Percentiles rank a stretch among this genome's conserved stretches.
These are phyloP conservation scores for Trichophyton verrucosum DNA, from an alignment of 2,329 filamentous ascomycete species.

Conservation along the genomic window DNA sequence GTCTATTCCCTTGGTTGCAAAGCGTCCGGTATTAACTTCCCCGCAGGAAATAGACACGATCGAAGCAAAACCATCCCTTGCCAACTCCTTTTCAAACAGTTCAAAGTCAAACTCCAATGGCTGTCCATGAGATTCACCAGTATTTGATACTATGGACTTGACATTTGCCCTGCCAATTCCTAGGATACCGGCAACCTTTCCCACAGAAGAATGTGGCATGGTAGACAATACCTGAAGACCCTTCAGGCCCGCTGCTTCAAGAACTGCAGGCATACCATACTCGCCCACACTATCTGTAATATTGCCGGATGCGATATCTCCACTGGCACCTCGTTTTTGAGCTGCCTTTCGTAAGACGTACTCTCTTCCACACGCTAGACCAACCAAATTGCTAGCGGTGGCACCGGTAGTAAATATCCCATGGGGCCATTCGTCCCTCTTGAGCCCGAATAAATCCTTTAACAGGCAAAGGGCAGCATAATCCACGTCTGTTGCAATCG, in stretches of 20 bases:
- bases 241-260: conserved; percentile 49
- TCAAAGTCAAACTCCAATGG: conserved; percentile 60
- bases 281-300: conserved; percentile 46
- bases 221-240: conserved; percentile 69
- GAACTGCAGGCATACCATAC: conserved; percentile 55
- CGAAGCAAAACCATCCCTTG: conserved; percentile 44
- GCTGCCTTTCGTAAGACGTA: conserved; percentile 33
- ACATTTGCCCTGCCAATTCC: conserved; percentile 63
- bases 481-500: conserved; percentile 64
- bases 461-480: conserved; percentile 58
- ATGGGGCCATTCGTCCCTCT: conserved; percentile 50
- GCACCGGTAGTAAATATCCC: conserved; percentile 68
- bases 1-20: conserved; percentile 47
- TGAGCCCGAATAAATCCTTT: conserved; percentile 52
- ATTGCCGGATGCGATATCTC: not conserved
- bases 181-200: conserved; percentile 70
- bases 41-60: conserved; percentile 73
- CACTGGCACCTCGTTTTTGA: conserved; percentile 17
- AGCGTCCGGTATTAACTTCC: conserved; percentile 83
- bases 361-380: conserved; percentile 60
- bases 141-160: conserved; percentile 40
- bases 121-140: conserved; percentile 35
- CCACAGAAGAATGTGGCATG: conserved; percentile 68
- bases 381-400: conserved; percentile 53
- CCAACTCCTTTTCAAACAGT: conserved; percentile 49